Percentiles rank a stretch among this genome's conserved stretches.
Conservation (phyloP, 169 alveolate species). For the Cyclospora cayetanensis region DNA sequence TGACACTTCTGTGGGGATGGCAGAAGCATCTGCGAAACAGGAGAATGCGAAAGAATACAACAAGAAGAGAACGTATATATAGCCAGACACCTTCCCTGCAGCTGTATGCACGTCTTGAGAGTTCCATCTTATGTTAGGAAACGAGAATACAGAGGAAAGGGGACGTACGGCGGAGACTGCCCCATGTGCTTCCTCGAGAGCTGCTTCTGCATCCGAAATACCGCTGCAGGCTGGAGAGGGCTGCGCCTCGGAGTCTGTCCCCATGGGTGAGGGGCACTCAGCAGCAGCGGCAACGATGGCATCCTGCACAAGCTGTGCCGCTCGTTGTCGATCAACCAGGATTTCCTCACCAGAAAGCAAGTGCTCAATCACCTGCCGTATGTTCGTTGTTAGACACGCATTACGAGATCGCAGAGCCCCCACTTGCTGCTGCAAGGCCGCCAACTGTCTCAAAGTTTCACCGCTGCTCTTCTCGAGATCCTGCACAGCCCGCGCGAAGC, state of each 20-base stretch:
- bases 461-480: constrained; percentile 58
- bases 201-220: constrained; percentile 47
- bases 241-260: constrained; percentile 15
- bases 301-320: constrained; percentile 48
- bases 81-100: too few species aligned
- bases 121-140: too few species aligned
- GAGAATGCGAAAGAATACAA: too few species aligned
- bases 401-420: constrained; percentile 44
- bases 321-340: constrained; percentile 27
- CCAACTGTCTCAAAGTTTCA: constrained; percentile 49
- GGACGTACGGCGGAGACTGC: constrained; percentile 56
- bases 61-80: too few species aligned
- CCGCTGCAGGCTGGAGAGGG: constrained; percentile 49
- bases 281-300: constrained; percentile 20
- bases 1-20: too few species aligned
- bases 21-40: too few species aligned
- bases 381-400: constrained; percentile 7
- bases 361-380: constrained; percentile 37
- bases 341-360: constrained; percentile 2
- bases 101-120: too few species aligned
- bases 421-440: constrained; percentile 57
- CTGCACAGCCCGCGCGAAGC: constrained; percentile 58
- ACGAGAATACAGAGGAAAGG: neutral
- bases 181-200: constrained; percentile 46
- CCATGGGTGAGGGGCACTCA: constrained; percentile 49